These are phyloP conservation scores for Berberis thunbergii DNA, from an alignment of 164 flowering plant species.

Conservation along the genomic window DNA sequence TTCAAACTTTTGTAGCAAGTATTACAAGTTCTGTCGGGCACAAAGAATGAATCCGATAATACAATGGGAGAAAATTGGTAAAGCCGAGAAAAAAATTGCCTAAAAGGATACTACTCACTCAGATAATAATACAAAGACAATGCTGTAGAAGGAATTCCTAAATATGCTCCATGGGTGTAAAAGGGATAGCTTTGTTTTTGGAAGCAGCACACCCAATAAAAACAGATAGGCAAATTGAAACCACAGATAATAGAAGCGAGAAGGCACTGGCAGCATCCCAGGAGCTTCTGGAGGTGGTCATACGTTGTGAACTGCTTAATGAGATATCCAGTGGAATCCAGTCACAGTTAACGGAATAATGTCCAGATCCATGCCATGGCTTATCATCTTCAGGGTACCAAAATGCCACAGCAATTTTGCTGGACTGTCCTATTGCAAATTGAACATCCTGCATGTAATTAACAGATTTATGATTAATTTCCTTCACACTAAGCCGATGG, in stretches of 20 bases:
- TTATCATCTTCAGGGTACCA: conserved; percentile 85
- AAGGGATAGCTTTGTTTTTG: conserved; percentile 34
- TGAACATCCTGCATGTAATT: conserved; percentile 72
- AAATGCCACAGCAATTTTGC: conserved; percentile 76
- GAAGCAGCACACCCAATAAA: conserved; percentile 48
- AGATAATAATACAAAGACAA: conserved; percentile 1
- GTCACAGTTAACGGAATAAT: conserved; percentile 73
- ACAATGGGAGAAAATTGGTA: background rate
- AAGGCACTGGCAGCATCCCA: conserved; percentile 54
- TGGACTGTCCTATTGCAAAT: conserved; percentile 60
- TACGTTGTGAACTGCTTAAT: conserved; percentile 15
- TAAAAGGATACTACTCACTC: background rate
- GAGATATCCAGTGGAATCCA: conserved; percentile 70
- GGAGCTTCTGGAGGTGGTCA: conserved; percentile 25
- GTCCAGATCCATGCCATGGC: conserved; percentile 90
- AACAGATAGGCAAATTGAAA: conserved; percentile 48
- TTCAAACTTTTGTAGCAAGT: too few species aligned
- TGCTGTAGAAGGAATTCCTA: conserved; percentile 12
- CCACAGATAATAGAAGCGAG: conserved; percentile 65
- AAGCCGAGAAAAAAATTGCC: background rate
- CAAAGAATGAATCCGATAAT: background rate
- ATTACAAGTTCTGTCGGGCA: too few species aligned
- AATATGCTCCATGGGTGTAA: conserved; percentile 53
- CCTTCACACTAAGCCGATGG: background rate
- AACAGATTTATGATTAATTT: background rate